Percentiles rank a stretch among this genome's conserved stretches.
Evolutionary conservation across 805 yeast species (phyloP).

Genomic region (Cyberlindnera veronae): DNA sequence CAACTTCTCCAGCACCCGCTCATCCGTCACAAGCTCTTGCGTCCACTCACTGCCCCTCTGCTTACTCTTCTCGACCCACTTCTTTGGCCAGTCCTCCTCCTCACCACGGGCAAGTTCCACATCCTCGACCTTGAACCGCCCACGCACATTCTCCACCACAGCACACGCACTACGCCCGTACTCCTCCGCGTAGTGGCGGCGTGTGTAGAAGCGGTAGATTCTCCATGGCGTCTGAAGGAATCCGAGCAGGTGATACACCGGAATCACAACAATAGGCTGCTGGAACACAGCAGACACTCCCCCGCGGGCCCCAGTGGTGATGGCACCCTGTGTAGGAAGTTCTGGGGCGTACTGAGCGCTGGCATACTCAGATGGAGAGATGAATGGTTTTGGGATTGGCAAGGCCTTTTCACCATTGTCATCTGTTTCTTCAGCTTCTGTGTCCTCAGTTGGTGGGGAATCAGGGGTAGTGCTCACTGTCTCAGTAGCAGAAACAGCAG

Average conservation of each 20-base stretch:
- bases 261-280: constrained; percentile 74
- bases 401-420: constrained; percentile 28
- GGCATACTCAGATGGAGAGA: constrained; percentile 54
- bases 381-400: constrained; percentile 62
- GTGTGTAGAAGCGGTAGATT: constrained; percentile 73
- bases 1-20: constrained; percentile 54
- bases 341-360: constrained; percentile 49
- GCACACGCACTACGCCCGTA: constrained; percentile 53
- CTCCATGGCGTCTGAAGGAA: constrained; percentile 73
- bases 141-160: constrained; percentile 40
- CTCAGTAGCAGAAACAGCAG: neutral
- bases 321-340: constrained; percentile 20
- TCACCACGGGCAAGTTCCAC: constrained; percentile 47
- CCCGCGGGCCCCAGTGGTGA: constrained; percentile 27
- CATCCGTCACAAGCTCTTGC: constrained; percentile 66
- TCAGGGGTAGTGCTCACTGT: neutral
- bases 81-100: constrained; percentile 82
- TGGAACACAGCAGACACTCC: constrained; percentile 59
- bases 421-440: constrained; percentile 11
- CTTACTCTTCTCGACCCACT: constrained; percentile 77
- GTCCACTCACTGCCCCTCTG: constrained; percentile 86
- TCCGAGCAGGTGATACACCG: constrained; percentile 78
- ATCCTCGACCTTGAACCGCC: constrained; percentile 50
- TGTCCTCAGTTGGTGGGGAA: neutral
- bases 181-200: constrained; percentile 65